A percentile compares a stretch with the other conserved stretches of the same genome.
Conservation (phyloP, 768 basidiomycete species). For the Russula griseocarnosa region DNA sequence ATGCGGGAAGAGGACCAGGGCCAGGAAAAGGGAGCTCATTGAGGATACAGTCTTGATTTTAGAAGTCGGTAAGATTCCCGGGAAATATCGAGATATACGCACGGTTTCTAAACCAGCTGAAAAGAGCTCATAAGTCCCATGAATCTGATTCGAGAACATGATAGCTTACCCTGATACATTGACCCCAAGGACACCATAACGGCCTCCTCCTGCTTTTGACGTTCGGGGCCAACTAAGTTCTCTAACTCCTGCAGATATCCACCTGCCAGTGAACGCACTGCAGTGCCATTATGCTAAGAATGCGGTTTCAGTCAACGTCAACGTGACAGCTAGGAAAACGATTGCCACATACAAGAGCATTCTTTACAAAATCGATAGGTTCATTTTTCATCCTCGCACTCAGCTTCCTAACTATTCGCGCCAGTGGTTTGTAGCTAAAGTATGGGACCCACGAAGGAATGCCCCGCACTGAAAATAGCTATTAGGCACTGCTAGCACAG, state of each 20-base stretch:
- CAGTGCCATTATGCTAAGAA: slow-evolving; percentile 9
- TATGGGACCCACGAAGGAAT: slow-evolving; percentile 17
- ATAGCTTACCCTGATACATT: not conserved
- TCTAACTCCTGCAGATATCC: slow-evolving; percentile 11
- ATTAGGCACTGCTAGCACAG: not conserved
- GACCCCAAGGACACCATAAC: slow-evolving; percentile 3
- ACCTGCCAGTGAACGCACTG: slow-evolving; percentile 8
- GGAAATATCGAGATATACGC: not conserved
- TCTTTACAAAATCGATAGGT: slow-evolving; percentile 1
- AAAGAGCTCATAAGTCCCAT: not conserved
- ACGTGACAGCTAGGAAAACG: not conserved
- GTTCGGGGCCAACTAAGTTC: not conserved
- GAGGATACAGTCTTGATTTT: slow-evolving; percentile 10
- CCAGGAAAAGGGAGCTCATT: slow-evolving; percentile 9
- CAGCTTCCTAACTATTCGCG: not conserved
- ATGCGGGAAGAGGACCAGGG: slow-evolving; percentile 5
- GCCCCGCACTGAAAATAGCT: not conserved
- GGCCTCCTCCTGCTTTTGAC: not conserved
- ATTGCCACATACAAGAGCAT: not conserved
- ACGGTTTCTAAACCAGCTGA: slow-evolving; percentile 17
- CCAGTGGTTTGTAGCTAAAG: not conserved
- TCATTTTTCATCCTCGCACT: not conserved
- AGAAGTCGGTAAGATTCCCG: not conserved
- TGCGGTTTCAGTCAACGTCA: not conserved
- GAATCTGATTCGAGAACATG: not conserved